A percentile compares a stretch with the other conserved stretches of the same genome.
Evolutionary conservation across 306 rosid species (phyloP).

Genomic region (Medicago ruthenica): DNA sequence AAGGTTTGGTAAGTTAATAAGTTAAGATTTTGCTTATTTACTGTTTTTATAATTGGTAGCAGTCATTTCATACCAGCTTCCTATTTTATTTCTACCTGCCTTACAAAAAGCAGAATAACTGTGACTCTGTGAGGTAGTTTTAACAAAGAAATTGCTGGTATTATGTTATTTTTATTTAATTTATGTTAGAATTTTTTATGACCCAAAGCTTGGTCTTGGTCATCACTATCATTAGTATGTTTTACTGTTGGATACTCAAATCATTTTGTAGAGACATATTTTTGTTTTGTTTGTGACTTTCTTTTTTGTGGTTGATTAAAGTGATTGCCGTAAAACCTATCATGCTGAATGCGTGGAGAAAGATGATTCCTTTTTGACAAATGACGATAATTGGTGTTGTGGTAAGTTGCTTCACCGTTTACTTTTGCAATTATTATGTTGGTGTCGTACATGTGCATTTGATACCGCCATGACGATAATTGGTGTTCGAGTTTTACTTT

Average conservation of each 20-base stretch:
- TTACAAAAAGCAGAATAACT: too few relatives aligned
- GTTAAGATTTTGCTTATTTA: too few relatives aligned
- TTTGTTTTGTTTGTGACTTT: neutral
- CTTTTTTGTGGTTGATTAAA: conserved; percentile 40
- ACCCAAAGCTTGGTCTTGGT: neutral
- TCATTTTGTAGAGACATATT: too few relatives aligned
- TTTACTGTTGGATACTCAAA: conserved; percentile 29
- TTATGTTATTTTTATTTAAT: too few relatives aligned
- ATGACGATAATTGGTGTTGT: conserved; percentile 52
- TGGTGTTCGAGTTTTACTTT: neutral
- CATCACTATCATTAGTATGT: conserved; percentile 13
- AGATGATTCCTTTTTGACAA: conserved; percentile 55
- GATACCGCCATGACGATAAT: conserved; percentile 5
- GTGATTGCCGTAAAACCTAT: conserved; percentile 75
- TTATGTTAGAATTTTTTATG: neutral
- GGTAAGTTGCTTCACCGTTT: conserved; percentile 59
- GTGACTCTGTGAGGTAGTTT: too few relatives aligned
- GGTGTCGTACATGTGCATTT: neutral
- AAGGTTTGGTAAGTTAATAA: too few relatives aligned
- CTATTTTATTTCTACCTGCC: too few relatives aligned
- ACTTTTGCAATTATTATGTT: conserved; percentile 21
- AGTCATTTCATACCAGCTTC: too few relatives aligned
- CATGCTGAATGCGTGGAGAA: conserved; percentile 60
- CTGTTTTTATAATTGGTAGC: too few relatives aligned
- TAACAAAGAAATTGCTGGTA: too few relatives aligned